phyloP scores from a whole-genome alignment of 495 filamentous ascomycete genomes.

The Echria macrotheca region DNA sequence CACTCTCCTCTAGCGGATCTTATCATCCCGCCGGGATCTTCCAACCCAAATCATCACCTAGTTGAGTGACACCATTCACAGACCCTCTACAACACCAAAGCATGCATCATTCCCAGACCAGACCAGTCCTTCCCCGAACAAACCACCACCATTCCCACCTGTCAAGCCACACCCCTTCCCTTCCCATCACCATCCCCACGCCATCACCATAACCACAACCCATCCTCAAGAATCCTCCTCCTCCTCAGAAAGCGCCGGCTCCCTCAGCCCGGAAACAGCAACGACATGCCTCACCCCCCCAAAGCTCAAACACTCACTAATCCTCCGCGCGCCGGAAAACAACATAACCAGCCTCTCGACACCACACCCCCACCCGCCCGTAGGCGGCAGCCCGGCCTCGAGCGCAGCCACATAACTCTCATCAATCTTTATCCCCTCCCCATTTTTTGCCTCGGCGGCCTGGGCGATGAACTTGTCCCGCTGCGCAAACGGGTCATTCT shows the following conservation, averaged over 20 bases:
- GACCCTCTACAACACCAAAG: no score
- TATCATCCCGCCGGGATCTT: no score
- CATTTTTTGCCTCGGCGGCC: constrained; percentile 20
- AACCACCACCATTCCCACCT: no score
- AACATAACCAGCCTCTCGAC: constrained; percentile 88
- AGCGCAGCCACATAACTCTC: constrained; percentile 78
- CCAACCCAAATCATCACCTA: no score
- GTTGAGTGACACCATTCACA: no score
- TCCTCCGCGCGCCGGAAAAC: constrained; percentile 67
- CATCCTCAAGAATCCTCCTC: no score
- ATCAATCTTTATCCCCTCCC: constrained; percentile 50
- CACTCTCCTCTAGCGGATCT: no score
- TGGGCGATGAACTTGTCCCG: constrained; percentile 69
- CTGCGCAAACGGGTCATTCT: constrained; percentile 88
- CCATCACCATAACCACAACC: no score
- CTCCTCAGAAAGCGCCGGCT: neutral
- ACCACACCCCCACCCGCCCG: constrained; percentile 93
- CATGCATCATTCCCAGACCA: no score
- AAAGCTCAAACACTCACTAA: constrained; percentile 80
- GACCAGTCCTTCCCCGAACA: no score
- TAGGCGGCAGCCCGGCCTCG: constrained; percentile 84
- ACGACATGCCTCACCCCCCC: constrained; percentile 73
- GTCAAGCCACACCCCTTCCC: no score
- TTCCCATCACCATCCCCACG: no score
- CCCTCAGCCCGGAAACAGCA: constrained; percentile 19